Conservation (phyloP, 148 eudicot species). For the Nepenthes gracilis region DNA sequence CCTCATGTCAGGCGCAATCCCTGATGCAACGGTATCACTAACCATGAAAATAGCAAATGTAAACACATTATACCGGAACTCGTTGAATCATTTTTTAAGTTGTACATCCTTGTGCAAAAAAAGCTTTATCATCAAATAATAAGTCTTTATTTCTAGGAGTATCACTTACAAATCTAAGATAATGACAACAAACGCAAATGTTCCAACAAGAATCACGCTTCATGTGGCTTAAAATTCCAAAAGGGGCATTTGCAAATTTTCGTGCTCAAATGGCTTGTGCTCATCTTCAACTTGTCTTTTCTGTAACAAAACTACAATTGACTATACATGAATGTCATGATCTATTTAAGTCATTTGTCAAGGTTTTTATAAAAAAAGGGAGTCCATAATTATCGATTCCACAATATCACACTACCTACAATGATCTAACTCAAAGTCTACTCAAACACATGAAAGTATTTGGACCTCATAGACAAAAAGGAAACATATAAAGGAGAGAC, state of each 20-base stretch:
- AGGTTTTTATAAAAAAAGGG: background rate
- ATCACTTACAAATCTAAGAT: constrained; percentile 48
- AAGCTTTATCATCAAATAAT: constrained; percentile 9
- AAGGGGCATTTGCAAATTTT: constrained; percentile 79
- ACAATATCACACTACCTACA: background rate
- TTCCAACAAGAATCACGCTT: constrained; percentile 50
- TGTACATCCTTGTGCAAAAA: constrained; percentile 13
- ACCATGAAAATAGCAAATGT: constrained; percentile 81
- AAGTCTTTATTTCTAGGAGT: constrained; percentile 20
- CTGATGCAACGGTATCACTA: constrained; percentile 87
- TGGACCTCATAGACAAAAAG: background rate
- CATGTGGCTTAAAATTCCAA: constrained; percentile 64
- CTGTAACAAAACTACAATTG: constrained; percentile 69
- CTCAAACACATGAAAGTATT: no score
- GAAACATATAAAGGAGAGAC: constrained; percentile 4
- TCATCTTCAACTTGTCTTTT: constrained; percentile 88
- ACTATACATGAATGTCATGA: background rate
- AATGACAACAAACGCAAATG: constrained; percentile 40
- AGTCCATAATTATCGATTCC: background rate
- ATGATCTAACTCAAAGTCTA: background rate
- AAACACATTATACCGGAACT: constrained; percentile 18
- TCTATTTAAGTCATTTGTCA: background rate
- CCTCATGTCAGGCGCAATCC: constrained; percentile 90
- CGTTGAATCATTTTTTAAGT: constrained; percentile 4
- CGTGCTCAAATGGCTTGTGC: constrained; percentile 90